These are phyloP conservation scores for Corynespora cassiicola DNA, from an alignment of 2,329 filamentous ascomycete species.

Conservation along the genomic window DNA sequence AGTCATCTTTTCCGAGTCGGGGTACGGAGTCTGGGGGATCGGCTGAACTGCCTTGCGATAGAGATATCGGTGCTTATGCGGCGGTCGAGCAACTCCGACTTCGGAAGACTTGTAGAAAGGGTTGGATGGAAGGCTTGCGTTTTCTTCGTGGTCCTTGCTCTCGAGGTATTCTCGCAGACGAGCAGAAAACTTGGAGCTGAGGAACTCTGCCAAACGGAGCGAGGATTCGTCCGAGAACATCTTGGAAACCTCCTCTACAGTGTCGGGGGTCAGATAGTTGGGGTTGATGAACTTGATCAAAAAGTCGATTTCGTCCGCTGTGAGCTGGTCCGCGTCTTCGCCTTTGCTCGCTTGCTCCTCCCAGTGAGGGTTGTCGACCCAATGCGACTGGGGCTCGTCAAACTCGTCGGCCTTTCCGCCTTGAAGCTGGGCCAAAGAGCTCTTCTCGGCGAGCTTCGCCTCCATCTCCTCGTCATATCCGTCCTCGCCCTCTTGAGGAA, in stretches of 20 bases:
- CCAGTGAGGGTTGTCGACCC: conserved; percentile 52
- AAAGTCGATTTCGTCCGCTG: conserved; percentile 85
- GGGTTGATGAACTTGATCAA: conserved; percentile 89
- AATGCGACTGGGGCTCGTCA: conserved; percentile 74
- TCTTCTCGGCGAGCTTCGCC: conserved; percentile 86
- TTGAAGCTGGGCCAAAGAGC: conserved; percentile 90
- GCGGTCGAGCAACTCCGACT: conserved; percentile 76
- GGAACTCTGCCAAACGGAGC: conserved; percentile 79
- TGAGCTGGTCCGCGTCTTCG: conserved; percentile 65
- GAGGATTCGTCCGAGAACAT: conserved; percentile 84
- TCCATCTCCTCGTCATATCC: conserved; percentile 89
- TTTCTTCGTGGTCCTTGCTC: conserved; percentile 50
- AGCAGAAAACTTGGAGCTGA: conserved; percentile 78
- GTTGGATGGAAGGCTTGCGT: conserved; percentile 51
- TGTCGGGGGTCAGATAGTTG: conserved; percentile 90
- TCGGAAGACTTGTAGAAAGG: conserved; percentile 36
- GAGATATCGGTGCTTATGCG: conserved; percentile 93
- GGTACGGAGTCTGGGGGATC: conserved; percentile 40
- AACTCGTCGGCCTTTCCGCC: conserved; percentile 84
- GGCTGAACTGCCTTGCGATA: conserved; percentile 69
- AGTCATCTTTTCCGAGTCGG: conserved; percentile 39
- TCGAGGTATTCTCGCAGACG: conserved; percentile 75
- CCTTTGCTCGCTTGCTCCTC: conserved; percentile 48
- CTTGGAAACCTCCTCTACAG: conserved; percentile 79
- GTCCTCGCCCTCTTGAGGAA: conserved; percentile 91